A percentile compares a stretch with the other conserved stretches of the same genome.
phyloP scores from a whole-genome alignment of 2,329 filamentous ascomycete genomes.

The Cladosporium sphaerospermum region DNA sequence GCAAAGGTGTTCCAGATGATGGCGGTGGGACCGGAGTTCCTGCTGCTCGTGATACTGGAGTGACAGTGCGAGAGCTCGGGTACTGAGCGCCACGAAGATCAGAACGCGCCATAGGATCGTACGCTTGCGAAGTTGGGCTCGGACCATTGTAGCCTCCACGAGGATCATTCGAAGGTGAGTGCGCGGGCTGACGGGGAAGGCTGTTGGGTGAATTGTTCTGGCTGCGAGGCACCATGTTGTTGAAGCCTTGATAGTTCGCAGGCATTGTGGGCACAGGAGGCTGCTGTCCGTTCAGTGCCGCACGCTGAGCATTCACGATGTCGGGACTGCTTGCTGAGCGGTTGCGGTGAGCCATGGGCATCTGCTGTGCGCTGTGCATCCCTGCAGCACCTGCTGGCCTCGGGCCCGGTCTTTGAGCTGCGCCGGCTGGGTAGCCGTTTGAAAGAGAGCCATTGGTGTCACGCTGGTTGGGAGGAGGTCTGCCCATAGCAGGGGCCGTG shows the following conservation, averaged over 20 bases:
- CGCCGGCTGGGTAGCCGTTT: constrained; percentile 52
- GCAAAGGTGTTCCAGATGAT: constrained; percentile 9
- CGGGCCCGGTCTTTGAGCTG: constrained; percentile 30
- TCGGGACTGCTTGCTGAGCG: constrained; percentile 93
- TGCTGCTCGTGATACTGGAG: constrained; percentile 31
- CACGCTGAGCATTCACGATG: constrained; percentile 64
- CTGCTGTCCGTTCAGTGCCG: constrained; percentile 52
- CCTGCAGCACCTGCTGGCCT: constrained; percentile 40
- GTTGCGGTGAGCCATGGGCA: constrained; percentile 51
- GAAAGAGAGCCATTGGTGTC: constrained; percentile 35
- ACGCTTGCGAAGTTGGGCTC: constrained; percentile 4
- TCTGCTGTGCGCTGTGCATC: constrained; percentile 50
- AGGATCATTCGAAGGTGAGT: constrained; percentile 45
- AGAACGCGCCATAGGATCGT: constrained; percentile 2
- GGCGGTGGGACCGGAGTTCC: constrained; percentile 24
- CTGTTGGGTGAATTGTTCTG: constrained; percentile 67
- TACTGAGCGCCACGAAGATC: constrained; percentile 16
- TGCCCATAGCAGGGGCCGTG: constrained; percentile 79
- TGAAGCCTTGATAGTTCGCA: constrained; percentile 22
- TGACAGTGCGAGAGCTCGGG: constrained; percentile 33
- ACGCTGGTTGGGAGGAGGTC: constrained; percentile 67
- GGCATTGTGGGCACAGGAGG: constrained; percentile 30
- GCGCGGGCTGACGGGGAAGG: constrained; percentile 35
- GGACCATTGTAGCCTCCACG: constrained; percentile 9
- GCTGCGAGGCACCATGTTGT: constrained; percentile 56